A percentile compares a stretch with the other conserved stretches of the same genome.
These are phyloP conservation scores for Penicillium maclennaniae DNA, from an alignment of 495 filamentous ascomycete species.

Conservation along the genomic window DNA sequence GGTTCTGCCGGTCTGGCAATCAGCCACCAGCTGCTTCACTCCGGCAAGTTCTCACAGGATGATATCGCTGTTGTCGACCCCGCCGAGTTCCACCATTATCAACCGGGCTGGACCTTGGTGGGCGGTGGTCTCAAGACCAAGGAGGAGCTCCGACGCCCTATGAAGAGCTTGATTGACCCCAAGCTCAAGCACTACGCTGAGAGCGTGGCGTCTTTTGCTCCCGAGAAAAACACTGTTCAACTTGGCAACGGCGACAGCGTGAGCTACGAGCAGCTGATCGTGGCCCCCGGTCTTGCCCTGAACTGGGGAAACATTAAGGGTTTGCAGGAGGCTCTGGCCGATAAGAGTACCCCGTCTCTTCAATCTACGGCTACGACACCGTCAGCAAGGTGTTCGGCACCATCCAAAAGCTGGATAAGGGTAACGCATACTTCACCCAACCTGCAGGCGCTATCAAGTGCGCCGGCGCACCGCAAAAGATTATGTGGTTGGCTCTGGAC, in stretches of 20 bases:
- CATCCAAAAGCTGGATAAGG: constrained; percentile 51
- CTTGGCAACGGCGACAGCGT: constrained; percentile 55
- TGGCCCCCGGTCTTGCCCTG: constrained; percentile 58
- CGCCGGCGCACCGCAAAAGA: constrained; percentile 66
- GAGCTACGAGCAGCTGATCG: constrained; percentile 61
- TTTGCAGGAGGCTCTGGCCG: constrained; percentile 55
- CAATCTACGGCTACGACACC: constrained; percentile 61
- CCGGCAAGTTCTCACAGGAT: constrained; percentile 50
- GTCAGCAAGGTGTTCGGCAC: constrained; percentile 55
- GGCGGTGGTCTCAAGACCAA: constrained; percentile 60
- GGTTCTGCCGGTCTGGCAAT: constrained; percentile 60
- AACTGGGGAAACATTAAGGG: constrained; percentile 55
- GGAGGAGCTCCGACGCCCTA: constrained; percentile 48
- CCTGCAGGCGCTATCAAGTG: constrained; percentile 64
- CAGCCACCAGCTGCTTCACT: constrained; percentile 59
- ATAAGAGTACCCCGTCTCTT: constrained; percentile 53
- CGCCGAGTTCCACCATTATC: constrained; percentile 62
- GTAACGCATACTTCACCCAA: constrained; percentile 66
- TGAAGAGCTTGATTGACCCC: constrained; percentile 51
- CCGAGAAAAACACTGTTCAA: constrained; percentile 55
- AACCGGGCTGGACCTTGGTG: constrained; percentile 69
- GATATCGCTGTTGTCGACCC: constrained; percentile 68
- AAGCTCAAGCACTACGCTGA: constrained; percentile 61
- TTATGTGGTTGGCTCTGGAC: constrained; percentile 67
- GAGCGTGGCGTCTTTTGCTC: constrained; percentile 48